phyloP scores from a whole-genome alignment of 2,329 filamentous ascomycete genomes.

The Diaporthe caulivora region DNA sequence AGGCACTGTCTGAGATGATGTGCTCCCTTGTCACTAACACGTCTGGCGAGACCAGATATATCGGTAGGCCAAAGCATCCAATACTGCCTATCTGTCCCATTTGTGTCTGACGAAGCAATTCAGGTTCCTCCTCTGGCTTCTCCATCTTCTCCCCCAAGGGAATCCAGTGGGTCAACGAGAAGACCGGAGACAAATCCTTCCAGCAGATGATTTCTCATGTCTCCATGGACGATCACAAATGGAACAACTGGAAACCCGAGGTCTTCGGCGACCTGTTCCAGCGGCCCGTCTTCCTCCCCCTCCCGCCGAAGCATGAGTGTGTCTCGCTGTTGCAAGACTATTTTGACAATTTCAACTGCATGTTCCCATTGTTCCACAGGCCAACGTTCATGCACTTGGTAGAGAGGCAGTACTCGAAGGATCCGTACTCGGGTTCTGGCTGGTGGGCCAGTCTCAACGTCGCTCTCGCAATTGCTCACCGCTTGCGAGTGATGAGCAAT shows the following conservation, averaged over 20 bases:
- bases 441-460: conserved; percentile 99
- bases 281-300: conserved; percentile 82
- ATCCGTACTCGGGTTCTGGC: conserved; percentile 93
- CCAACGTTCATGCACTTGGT: conserved; percentile 98
- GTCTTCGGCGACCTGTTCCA: conserved; percentile 94
- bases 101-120: conserved; percentile 24
- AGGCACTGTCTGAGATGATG: conserved; percentile 97
- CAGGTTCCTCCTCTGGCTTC: conserved; percentile 95
- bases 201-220: conserved; percentile 93
- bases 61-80: conserved; percentile 70
- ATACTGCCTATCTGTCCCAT: background rate
- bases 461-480: conserved; percentile 90
- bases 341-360: conserved; percentile 99
- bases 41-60: conserved; percentile 93
- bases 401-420: conserved; percentile 90
- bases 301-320: conserved; percentile 90
- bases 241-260: conserved; percentile 98
- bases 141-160: conserved; percentile 99
- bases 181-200: conserved; percentile 95
- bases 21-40: conserved; percentile 97
- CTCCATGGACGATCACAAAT: conserved; percentile 94
- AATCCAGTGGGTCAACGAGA: conserved; percentile 98
- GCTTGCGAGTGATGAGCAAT: conserved; percentile 95
- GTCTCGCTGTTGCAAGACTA: conserved; percentile 91
- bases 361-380: conserved; percentile 97